Evolutionary conservation across 495 filamentous ascomycete genomes (phyloP).

Genomic region (Oidiodendron maius): DNA sequence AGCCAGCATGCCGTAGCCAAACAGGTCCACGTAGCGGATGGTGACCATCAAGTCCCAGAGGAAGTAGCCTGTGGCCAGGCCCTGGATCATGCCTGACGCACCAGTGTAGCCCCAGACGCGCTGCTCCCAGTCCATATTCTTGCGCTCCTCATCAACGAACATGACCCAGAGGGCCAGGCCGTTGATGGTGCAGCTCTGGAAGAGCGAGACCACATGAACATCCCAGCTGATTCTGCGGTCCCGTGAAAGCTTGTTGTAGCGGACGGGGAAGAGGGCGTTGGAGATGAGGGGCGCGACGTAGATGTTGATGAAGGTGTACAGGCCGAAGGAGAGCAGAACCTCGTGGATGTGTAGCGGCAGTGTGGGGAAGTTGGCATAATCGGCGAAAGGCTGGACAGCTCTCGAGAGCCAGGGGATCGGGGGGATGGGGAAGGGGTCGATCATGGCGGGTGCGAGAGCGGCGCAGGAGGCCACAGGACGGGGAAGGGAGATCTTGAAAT

Average conservation of each 20-base stretch:
- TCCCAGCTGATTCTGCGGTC: slow-evolving; percentile 89
- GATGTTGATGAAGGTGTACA: slow-evolving; percentile 72
- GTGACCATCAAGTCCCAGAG: slow-evolving; percentile 86
- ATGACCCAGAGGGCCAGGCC: slow-evolving; percentile 77
- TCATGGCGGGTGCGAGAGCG: slow-evolving; percentile 52
- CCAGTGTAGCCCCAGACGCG: slow-evolving; percentile 91
- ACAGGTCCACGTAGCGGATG: slow-evolving; percentile 62
- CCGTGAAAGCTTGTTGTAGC: slow-evolving; percentile 59
- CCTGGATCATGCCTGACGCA: slow-evolving; percentile 73
- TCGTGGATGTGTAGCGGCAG: slow-evolving; percentile 88
- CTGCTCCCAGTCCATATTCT: slow-evolving; percentile 61
- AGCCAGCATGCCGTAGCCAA: slow-evolving; percentile 83
- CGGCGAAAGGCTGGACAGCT: slow-evolving; percentile 51
- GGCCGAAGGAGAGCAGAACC: slow-evolving; percentile 61
- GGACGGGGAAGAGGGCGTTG: slow-evolving; percentile 56
- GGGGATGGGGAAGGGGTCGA: slow-evolving; percentile 64
- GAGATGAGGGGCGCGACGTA: slow-evolving; percentile 74
- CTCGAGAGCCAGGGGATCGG: slow-evolving; percentile 46
- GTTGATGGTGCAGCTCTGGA: slow-evolving; percentile 80
- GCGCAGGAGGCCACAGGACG: background rate
- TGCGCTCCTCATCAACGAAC: slow-evolving; percentile 68
- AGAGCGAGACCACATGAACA: slow-evolving; percentile 89
- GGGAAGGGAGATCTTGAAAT: background rate
- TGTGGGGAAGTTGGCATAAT: slow-evolving; percentile 55
- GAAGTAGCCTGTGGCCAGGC: slow-evolving; percentile 89